Evolutionary conservation across 106 monocot species (phyloP).

Genomic region (Dendrobium chrysotoxum): DNA sequence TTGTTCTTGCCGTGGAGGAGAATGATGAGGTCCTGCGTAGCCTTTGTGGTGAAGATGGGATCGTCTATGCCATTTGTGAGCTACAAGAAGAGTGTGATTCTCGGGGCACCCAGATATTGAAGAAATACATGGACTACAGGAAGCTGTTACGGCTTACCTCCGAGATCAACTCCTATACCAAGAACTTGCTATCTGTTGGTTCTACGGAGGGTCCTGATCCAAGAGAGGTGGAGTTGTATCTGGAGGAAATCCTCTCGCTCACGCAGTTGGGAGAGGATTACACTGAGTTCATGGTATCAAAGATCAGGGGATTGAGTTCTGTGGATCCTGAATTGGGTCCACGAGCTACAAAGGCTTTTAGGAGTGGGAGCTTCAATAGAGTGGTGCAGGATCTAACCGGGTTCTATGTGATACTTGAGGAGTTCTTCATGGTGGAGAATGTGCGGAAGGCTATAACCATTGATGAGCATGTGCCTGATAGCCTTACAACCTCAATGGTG

Average conservation of each 20-base stretch:
- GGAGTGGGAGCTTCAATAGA: constrained; percentile 66
- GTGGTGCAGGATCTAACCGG: constrained; percentile 86
- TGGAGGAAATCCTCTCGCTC: constrained; percentile 82
- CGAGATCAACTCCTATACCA: constrained; percentile 88
- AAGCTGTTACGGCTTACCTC: constrained; percentile 49
- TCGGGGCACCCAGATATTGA: constrained; percentile 71
- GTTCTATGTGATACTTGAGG: constrained; percentile 90
- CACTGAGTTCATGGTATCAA: constrained; percentile 86
- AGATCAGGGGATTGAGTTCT: constrained; percentile 60
- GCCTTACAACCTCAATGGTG: constrained; percentile 89
- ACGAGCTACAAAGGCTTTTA: constrained; percentile 55
- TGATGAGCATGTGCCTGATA: constrained; percentile 70
- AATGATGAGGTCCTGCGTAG: constrained; percentile 70
- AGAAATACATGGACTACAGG: constrained; percentile 72
- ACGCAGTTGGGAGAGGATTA: constrained; percentile 95
- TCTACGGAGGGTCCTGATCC: constrained; percentile 69
- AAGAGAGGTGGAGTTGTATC: constrained; percentile 74
- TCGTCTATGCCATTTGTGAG: constrained; percentile 80
- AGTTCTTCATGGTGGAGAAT: constrained; percentile 99
- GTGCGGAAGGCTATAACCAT: constrained; percentile 90
- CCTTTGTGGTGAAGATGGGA: constrained; percentile 84
- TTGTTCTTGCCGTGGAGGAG: constrained; percentile 93
- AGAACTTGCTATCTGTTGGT: constrained; percentile 57
- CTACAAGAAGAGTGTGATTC: constrained; percentile 96
- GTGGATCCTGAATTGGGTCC: constrained; percentile 70